These are phyloP conservation scores for Elsinoe perseae DNA, from an alignment of 2,329 filamentous ascomycete species.

Conservation along the genomic window DNA sequence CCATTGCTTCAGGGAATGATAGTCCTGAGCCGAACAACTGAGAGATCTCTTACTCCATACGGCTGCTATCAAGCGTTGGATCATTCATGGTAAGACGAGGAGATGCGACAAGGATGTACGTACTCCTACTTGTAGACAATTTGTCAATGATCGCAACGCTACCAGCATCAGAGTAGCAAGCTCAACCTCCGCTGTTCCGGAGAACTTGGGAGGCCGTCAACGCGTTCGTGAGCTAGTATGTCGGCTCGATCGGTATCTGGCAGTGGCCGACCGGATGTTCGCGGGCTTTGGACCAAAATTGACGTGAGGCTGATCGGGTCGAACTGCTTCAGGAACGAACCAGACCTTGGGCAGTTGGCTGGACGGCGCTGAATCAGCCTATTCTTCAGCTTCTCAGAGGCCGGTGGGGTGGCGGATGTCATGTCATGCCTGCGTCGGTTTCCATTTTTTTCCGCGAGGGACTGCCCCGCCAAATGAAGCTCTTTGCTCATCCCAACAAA, in stretches of 20 bases:
- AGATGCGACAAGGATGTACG: too few relatives aligned
- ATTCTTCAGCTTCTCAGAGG: background rate
- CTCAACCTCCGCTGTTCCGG: too few relatives aligned
- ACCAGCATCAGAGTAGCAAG: too few relatives aligned
- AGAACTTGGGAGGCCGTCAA: too few relatives aligned
- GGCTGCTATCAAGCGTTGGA: too few relatives aligned
- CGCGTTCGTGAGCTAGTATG: background rate
- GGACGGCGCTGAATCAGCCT: conserved; percentile 2
- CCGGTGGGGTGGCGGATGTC: background rate
- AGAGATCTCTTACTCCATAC: too few relatives aligned
- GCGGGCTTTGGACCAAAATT: background rate
- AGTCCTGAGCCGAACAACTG: too few relatives aligned
- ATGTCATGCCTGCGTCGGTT: background rate
- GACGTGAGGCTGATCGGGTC: background rate
- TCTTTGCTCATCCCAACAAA: conserved; percentile 16
- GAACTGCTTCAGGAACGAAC: conserved; percentile 15
- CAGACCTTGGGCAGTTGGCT: background rate
- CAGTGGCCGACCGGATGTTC: background rate
- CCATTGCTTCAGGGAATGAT: too few relatives aligned
- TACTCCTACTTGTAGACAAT: too few relatives aligned
- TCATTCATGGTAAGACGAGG: too few relatives aligned
- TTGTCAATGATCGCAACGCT: too few relatives aligned
- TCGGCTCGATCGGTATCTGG: conserved; percentile 6
- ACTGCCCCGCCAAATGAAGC: conserved; percentile 10
- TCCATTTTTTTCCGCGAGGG: conserved; percentile 1